phyloP scores from a whole-genome alignment of 805 yeast species.

The Hanseniaspora hatyaiensis region DNA sequence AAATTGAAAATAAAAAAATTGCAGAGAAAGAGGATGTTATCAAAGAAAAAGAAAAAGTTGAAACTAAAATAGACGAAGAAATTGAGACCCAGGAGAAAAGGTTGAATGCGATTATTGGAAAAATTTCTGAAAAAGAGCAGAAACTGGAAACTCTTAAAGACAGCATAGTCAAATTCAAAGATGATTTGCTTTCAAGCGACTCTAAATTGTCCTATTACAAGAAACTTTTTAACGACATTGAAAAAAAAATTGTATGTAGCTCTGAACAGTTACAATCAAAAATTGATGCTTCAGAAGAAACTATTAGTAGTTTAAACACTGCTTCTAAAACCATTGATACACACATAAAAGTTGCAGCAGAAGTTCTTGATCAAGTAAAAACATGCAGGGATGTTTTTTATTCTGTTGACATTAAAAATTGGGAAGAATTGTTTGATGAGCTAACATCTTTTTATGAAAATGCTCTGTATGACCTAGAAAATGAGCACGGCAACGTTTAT shows the following conservation, averaged over 20 bases:
- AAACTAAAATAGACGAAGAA: not conserved
- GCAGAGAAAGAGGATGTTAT: slow-evolving; percentile 18
- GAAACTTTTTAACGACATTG: not conserved
- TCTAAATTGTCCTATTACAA: not conserved
- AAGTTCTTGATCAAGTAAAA: not conserved
- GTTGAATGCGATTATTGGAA: not conserved
- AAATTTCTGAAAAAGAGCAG: not conserved
- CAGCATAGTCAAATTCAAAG: slow-evolving; percentile 17
- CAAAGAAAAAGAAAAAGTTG: slow-evolving; percentile 15
- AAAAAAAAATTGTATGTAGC: slow-evolving; percentile 6
- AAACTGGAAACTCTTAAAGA: too few relatives aligned
- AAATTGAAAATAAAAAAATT: slow-evolving; percentile 18
- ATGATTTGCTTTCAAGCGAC: slow-evolving; percentile 2
- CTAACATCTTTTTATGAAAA: not conserved
- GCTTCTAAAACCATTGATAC: not conserved
- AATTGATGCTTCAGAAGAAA: too few relatives aligned
- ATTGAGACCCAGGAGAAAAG: not conserved
- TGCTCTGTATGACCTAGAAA: not conserved
- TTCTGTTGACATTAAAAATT: not conserved
- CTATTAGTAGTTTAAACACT: too few relatives aligned
- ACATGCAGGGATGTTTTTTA: not conserved
- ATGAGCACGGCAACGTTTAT: not conserved
- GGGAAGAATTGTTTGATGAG: not conserved
- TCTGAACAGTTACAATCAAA: not conserved
- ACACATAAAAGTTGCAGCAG: not conserved